A percentile compares a stretch with the other conserved stretches of the same genome.
Conservation (phyloP, 2,329 filamentous ascomycete genomes). For the Colletotrichum sp. region DNA sequence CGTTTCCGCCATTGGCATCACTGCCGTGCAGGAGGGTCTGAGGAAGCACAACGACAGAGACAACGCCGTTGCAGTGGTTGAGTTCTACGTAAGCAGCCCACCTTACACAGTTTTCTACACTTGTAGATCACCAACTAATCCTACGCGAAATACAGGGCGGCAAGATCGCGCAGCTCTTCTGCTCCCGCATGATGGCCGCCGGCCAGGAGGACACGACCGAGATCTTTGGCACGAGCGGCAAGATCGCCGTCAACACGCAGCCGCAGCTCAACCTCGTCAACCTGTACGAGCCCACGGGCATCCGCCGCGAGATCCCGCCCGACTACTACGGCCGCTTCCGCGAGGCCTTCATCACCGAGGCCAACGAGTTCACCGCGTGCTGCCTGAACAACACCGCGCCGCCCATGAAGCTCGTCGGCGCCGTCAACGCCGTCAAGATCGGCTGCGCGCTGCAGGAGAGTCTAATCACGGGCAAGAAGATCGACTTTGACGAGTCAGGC, state of each 20-base stretch:
- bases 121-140: neutral
- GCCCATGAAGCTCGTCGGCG: slow-evolving; percentile 61
- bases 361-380: slow-evolving; percentile 65
- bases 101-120: no score
- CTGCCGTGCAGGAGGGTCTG: slow-evolving; percentile 34
- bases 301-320: slow-evolving; percentile 62
- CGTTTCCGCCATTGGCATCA: slow-evolving; percentile 34
- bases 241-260: slow-evolving; percentile 65
- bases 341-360: slow-evolving; percentile 65
- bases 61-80: slow-evolving; percentile 57
- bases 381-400: slow-evolving; percentile 60
- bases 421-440: slow-evolving; percentile 65
- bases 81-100: slow-evolving; percentile 55
- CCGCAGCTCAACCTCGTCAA: slow-evolving; percentile 61
- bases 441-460: slow-evolving; percentile 64
- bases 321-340: slow-evolving; percentile 69
- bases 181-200: slow-evolving; percentile 69
- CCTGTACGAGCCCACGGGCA: slow-evolving; percentile 55
- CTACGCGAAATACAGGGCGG: no score
- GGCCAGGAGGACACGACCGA: slow-evolving; percentile 72
- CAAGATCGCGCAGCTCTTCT: slow-evolving; percentile 69
- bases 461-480: slow-evolving; percentile 58
- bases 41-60: slow-evolving; percentile 35
- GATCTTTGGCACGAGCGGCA: slow-evolving; percentile 70
- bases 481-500: slow-evolving; percentile 62